These are phyloP conservation scores for Clarkia xantiana DNA, from an alignment of 345 rosid genomes.

Conservation along the genomic window DNA sequence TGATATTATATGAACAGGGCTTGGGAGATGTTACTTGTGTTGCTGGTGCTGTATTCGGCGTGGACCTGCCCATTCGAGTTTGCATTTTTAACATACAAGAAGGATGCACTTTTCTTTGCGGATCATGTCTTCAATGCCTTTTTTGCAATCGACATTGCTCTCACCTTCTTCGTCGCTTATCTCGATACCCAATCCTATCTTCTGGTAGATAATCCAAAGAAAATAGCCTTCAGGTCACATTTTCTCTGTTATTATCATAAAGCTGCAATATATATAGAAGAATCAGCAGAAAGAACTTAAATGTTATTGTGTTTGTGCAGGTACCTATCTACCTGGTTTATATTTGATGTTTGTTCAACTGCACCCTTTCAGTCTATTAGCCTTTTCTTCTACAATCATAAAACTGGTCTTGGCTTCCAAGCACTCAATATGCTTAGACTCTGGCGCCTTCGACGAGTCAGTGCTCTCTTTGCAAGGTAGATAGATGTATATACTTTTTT, in stretches of 20 bases:
- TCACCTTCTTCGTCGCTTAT: constrained; percentile 87
- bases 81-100: constrained; percentile 55
- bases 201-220: constrained; percentile 70
- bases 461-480: constrained; percentile 87
- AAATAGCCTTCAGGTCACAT: constrained; percentile 65
- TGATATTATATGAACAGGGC: constrained; percentile 43
- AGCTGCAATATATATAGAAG: too few species aligned
- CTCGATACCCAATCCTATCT: constrained; percentile 69
- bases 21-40: constrained; percentile 86
- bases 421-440: constrained; percentile 85
- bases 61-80: constrained; percentile 92
- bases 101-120: constrained; percentile 46
- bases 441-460: constrained; percentile 96
- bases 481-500: too few species aligned
- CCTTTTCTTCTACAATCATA: constrained; percentile 42
- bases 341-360: constrained; percentile 85
- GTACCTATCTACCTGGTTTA: constrained; percentile 87
- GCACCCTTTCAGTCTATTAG: constrained; percentile 72
- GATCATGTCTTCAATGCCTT: constrained; percentile 79
- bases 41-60: constrained; percentile 83
- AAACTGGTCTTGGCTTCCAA: constrained; percentile 45
- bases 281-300: constrained; percentile 7
- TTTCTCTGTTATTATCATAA: too few species aligned
- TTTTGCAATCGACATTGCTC: constrained; percentile 79
- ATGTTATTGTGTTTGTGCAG: constrained; percentile 28